These are phyloP conservation scores for Cronartium ribicola DNA, from an alignment of 1,284 basidiomycete genomes.

Conservation along the genomic window DNA sequence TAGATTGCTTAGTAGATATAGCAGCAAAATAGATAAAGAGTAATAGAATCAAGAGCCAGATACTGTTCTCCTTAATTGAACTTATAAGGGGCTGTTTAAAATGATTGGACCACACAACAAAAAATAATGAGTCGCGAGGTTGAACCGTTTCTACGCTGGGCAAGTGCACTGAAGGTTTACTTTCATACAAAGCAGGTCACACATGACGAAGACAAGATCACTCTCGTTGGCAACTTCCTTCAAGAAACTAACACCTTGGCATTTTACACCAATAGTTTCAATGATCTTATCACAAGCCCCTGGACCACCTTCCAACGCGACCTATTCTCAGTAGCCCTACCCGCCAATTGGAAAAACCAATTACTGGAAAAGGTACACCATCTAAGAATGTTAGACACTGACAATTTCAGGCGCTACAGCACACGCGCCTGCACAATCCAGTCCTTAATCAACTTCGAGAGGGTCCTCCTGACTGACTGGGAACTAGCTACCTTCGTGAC, in stretches of 20 bases:
- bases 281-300: background rate
- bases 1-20: too few species aligned
- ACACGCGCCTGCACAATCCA: background rate
- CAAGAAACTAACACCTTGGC: constrained; percentile 5
- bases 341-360: background rate
- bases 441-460: constrained; percentile 13
- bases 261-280: background rate
- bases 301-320: background rate
- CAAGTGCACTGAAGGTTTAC: constrained; percentile 3
- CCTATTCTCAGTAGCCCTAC: constrained; percentile 5
- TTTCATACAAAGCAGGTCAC: background rate
- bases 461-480: background rate
- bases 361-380: background rate
- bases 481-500: background rate
- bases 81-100: too few species aligned
- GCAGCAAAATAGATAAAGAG: too few species aligned
- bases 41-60: too few species aligned
- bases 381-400: background rate
- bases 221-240: background rate
- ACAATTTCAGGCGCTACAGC: constrained; percentile 3
- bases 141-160: constrained; percentile 17
- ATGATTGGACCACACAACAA: too few species aligned
- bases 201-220: background rate
- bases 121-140: too few species aligned
- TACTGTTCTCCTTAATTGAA: too few species aligned